Base-by-base conservation (phyloP, 371 early-diverging fungal species). In the Saksenaea vasiformis region DNA sequence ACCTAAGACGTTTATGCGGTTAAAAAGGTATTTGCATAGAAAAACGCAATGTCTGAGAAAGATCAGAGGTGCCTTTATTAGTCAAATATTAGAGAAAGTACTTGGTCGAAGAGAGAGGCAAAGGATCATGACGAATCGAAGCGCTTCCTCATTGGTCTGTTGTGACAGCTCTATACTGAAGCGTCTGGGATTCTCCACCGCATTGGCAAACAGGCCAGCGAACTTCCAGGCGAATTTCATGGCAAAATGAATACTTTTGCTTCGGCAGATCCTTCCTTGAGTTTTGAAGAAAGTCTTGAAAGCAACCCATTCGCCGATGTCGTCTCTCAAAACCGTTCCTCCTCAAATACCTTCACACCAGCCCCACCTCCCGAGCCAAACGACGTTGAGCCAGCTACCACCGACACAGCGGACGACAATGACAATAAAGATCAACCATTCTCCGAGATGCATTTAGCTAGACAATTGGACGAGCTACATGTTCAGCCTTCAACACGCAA, bases 271-370 rank as follows among this genome's bases (percentile, higher is more conserved):
- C 36, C 44, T 35, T 43, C 26, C 10, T 24, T 58, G 13, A 53
- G 35, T 8, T 67, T 62, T 53, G 60, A 64, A 35, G 67, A 68
- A 37, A 44, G 67, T 8, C 54, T 79, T n/a, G 72, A 77, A 28
- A 64, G 59, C 8, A 81, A 81, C 34, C 81, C 81, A 11, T 81
- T 81, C 67, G 76, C 76, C 14, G 78, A 80, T 59, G 58, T 62
- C 15, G 35, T 64, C 14, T 61, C 72, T 14, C 55, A 56, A 51
- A 55, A 31, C 14, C 57, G 41, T 56, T 41, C 41, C 28, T 28
- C 44, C 17, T 26, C 44, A 36, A 61, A 17, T 44, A 53, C 53
- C 10, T 22, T 47, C 13, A 17, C 67, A 27, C 5, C 47, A 47
- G 28, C 5, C 13, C 17, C 28, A 7, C 34, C 39, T 4, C 54